Evolutionary conservation across 768 basidiomycete species (phyloP), one percentile per base, ranked within the genome.

Genomic region (Tricholoma terreum): DNA sequence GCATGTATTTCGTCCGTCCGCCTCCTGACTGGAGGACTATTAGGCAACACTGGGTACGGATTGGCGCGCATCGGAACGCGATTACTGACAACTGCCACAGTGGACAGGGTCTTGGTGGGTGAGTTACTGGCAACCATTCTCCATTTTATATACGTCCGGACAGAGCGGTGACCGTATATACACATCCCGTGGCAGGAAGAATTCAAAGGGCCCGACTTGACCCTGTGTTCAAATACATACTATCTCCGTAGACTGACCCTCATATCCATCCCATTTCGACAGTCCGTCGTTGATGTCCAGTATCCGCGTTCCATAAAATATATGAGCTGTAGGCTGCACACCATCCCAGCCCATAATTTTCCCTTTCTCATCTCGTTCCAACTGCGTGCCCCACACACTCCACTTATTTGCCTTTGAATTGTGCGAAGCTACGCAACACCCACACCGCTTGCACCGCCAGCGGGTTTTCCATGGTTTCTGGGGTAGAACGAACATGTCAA

Each of bases 181-280:
- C 2, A 19, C 21, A 19, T 27, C 24, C 24, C 24, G 6, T 22
- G 10, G 42, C 10, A 8, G 11, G 9, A 22, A 5, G 8, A 3
- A 22, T 43, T 43, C 22, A 43, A 43, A 43, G 42, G 21, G 42
- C 12, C 45, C 24, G 34, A 35, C 34, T 35, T 7, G 12, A 43
- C 19, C 21, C 42, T 22, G 15, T 17, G 51, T 33, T 53, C 38
- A 19, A 42, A 62, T 42, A 69, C 55, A 33, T 50, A n/a, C n/a
- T n/a, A 80, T 52, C 58, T 67, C 72, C 50, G 65, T 61, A 19
- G 84, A 87, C 40, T 69, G 63, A 15, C 69, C 72, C 60, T 81
- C 79, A 66, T 88, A 89, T n/a, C 85, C 86, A 21, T 79, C 75
- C 85, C 85, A 88, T 63, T 87, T 89, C 31, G 75, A 75, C 63